phyloP scores from a whole-genome alignment of 495 filamentous ascomycete species.

The Neurospora sp. region DNA sequence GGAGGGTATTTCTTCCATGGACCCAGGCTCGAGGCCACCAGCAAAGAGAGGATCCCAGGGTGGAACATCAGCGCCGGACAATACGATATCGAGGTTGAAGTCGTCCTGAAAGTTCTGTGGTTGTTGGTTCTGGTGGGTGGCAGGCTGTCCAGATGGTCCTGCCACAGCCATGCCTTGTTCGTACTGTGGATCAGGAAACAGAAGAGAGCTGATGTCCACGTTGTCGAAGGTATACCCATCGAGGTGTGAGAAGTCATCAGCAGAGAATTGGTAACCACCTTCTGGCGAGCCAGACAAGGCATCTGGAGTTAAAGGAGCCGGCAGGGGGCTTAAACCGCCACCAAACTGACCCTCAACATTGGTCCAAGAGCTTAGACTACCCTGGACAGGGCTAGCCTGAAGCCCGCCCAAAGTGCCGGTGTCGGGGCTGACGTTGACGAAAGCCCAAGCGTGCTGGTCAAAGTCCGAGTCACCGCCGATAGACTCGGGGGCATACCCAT shows the following conservation, averaged over 20 bases:
- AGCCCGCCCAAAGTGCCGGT: not conserved
- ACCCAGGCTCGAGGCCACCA: not conserved
- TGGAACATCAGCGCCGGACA: not conserved
- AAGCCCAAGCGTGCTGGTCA: not conserved
- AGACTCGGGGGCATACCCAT: not conserved
- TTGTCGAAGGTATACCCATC: not conserved
- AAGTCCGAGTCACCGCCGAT: not conserved
- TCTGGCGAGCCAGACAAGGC: not conserved
- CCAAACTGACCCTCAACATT: not conserved
- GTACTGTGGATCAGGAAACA: not conserved
- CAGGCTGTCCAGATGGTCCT: not conserved
- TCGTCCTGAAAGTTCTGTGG: not conserved
- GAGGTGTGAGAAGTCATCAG: not conserved
- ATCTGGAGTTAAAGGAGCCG: not conserved
- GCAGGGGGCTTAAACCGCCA: not conserved
- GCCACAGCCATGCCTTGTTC: not conserved
- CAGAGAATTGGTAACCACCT: not conserved
- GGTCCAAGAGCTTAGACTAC: not conserved
- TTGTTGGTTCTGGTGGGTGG: not conserved
- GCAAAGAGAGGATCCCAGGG: not conserved
- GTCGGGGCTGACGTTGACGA: not conserved
- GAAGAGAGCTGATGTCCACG: not conserved
- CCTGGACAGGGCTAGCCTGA: not conserved
- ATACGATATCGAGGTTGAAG: not conserved
- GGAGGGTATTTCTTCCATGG: not conserved